phyloP scores from a whole-genome alignment of 2,329 filamentous ascomycete species.

The Epichloe hybrida region DNA sequence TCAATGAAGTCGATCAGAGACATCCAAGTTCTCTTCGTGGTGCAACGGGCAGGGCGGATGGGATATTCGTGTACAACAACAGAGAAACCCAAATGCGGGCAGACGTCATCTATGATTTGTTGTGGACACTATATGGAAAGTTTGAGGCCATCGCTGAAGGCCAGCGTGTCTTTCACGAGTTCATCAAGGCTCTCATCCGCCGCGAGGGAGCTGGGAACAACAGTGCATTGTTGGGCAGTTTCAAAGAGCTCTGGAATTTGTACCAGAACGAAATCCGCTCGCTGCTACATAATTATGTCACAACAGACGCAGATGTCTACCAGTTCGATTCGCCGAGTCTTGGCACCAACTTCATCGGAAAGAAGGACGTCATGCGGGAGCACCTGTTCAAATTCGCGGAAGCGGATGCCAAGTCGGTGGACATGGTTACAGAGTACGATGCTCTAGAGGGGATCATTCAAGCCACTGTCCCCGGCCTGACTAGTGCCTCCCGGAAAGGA shows the following conservation, averaged over 20 bases:
- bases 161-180: constrained; percentile 85
- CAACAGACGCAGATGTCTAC: constrained; percentile 70
- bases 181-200: constrained; percentile 71
- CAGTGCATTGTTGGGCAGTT: constrained; percentile 63
- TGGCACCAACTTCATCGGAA: constrained; percentile 31
- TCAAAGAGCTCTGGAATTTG: constrained; percentile 94
- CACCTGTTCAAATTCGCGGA: constrained; percentile 79
- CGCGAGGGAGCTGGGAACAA: constrained; percentile 60
- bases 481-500: constrained; percentile 52
- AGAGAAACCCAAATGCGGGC: constrained; percentile 65
- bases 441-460: constrained; percentile 83
- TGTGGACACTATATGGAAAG: constrained; percentile 88
- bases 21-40: constrained; percentile 71
- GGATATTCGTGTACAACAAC: constrained; percentile 49
- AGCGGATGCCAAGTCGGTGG: constrained; percentile 63
- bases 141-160: constrained; percentile 96
- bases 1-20: constrained; percentile 82
- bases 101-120: constrained; percentile 77
- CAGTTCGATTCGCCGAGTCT: constrained; percentile 44
- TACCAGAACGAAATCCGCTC: constrained; percentile 97
- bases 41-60: constrained; percentile 36
- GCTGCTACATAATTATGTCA: constrained; percentile 87
- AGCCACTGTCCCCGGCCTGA: constrained; percentile 81
- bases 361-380: constrained; percentile 36
- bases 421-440: constrained; percentile 74